A percentile compares a stretch with the other conserved stretches of the same genome.
These are phyloP conservation scores for Extremus antarcticus DNA, from an alignment of 495 filamentous ascomycete genomes.

Conservation along the genomic window DNA sequence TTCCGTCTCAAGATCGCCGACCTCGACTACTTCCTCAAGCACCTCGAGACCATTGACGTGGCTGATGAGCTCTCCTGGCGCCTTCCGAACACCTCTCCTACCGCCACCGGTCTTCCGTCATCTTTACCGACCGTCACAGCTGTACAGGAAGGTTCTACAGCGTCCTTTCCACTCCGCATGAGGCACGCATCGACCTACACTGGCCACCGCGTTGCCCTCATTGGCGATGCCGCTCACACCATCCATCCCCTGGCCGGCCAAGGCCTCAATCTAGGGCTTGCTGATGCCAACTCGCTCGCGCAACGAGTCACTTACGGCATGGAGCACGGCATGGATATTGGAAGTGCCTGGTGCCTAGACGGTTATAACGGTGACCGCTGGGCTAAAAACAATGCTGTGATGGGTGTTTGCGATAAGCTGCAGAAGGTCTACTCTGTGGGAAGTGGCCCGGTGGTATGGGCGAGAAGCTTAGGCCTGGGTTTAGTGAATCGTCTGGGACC, in stretches of 20 bases:
- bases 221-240: slow-evolving; percentile 87
- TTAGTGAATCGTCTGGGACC: slow-evolving; percentile 65
- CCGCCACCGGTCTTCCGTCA: slow-evolving; percentile 14
- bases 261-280: slow-evolving; percentile 86
- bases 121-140: slow-evolving; percentile 36
- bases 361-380: slow-evolving; percentile 70
- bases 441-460: slow-evolving; percentile 61
- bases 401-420: slow-evolving; percentile 85
- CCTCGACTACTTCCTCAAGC: slow-evolving; percentile 37
- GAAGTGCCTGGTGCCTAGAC: slow-evolving; percentile 56
- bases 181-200: slow-evolving; percentile 88
- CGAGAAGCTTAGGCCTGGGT: slow-evolving; percentile 65
- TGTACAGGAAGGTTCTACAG: slow-evolving; percentile 71
- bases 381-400: slow-evolving; percentile 67
- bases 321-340: slow-evolving; percentile 70
- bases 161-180: slow-evolving; percentile 82
- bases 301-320: slow-evolving; percentile 66
- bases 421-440: slow-evolving; percentile 81
- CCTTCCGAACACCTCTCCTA: slow-evolving; percentile 31
- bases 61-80: slow-evolving; percentile 74
- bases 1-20: slow-evolving; percentile 75
- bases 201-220: slow-evolving; percentile 72
- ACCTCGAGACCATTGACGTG: slow-evolving; percentile 36
- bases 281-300: slow-evolving; percentile 68
- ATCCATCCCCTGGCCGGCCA: slow-evolving; percentile 92